Evolutionary conservation across 768 basidiomycete genomes (phyloP).

Genomic region (Suillus discolor): DNA sequence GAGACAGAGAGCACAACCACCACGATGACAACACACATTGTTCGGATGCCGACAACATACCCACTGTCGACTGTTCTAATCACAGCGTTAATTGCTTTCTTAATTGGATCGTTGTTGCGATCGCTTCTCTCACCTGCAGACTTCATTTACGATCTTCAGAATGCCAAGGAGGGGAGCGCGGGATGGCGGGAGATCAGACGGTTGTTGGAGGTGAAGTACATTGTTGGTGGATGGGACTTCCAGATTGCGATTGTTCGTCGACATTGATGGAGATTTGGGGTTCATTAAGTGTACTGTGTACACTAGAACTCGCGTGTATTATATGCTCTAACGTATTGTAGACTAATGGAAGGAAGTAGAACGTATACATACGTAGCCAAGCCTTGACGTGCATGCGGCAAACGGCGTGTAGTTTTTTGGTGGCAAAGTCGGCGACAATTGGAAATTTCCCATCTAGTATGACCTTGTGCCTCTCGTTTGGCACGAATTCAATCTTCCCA

Average conservation of each 20-base stretch:
- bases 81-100: conserved; percentile 83
- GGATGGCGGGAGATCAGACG: conserved; percentile 89
- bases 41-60: conserved; percentile 29
- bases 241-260: conserved; percentile 83
- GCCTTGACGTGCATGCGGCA: conserved; percentile 18
- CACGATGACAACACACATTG: conserved; percentile 4
- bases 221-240: conserved; percentile 85
- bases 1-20: conserved; percentile 15
- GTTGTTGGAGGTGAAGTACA: conserved; percentile 78
- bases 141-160: conserved; percentile 67
- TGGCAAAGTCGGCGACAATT: conserved; percentile 21
- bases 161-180: conserved; percentile 49
- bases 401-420: conserved; percentile 34
- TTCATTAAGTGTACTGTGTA: background rate
- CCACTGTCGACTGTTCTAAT: conserved; percentile 64
- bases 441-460: conserved; percentile 40
- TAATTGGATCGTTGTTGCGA: conserved; percentile 88
- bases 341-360: background rate
- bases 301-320: background rate
- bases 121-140: conserved; percentile 90
- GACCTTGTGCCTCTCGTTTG: conserved; percentile 36
- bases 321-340: conserved; percentile 5
- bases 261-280: conserved; percentile 40
- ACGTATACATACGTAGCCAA: background rate
- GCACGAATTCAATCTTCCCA: conserved; percentile 29